Evolutionary conservation across 192 early-diverging fungal genomes (phyloP).

Genomic region (Spizellomyces punctatus): DNA sequence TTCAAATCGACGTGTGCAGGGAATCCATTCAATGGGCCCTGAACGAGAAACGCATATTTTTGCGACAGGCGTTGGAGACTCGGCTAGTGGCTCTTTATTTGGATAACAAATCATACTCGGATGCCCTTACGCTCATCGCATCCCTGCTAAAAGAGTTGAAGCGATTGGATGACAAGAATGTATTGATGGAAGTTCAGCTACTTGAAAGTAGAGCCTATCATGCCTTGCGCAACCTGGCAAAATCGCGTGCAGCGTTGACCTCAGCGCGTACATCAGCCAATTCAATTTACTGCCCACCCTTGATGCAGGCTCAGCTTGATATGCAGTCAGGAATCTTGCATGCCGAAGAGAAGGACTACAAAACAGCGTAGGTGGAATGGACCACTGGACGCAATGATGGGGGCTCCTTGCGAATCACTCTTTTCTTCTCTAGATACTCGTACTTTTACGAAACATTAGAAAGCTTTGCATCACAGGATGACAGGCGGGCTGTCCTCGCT

Average conservation of each 20-base stretch:
- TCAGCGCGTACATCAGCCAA: slow-evolving; percentile 96
- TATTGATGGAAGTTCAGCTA: slow-evolving; percentile 95
- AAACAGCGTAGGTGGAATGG: slow-evolving; percentile 76
- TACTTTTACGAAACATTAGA: slow-evolving; percentile 99
- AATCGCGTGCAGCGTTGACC: slow-evolving; percentile 93
- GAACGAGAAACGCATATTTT: slow-evolving; percentile 89
- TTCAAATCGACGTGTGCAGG: slow-evolving; percentile 93
- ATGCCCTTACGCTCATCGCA: slow-evolving; percentile 81
- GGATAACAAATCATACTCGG: slow-evolving; percentile 94
- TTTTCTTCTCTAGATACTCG: slow-evolving; percentile 57
- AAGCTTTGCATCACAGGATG: slow-evolving; percentile 87
- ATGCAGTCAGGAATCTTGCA: slow-evolving; percentile 98
- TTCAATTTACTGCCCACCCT: slow-evolving; percentile 95
- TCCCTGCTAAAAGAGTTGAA: slow-evolving; percentile 94
- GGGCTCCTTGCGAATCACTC: not conserved
- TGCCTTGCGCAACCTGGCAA: slow-evolving; percentile 89
- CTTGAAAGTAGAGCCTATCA: slow-evolving; percentile 94
- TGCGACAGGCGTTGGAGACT: slow-evolving; percentile 95
- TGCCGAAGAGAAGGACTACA: slow-evolving; percentile 98
- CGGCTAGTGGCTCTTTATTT: slow-evolving; percentile 86
- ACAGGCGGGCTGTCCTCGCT: slow-evolving; percentile 82
- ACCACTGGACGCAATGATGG: not conserved
- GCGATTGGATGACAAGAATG: slow-evolving; percentile 97
- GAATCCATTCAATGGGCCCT: slow-evolving; percentile 93
- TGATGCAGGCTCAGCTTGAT: slow-evolving; percentile 94